Evolutionary conservation across 768 basidiomycete genomes (phyloP).

Genomic region (Plicaturopsis crispa): DNA sequence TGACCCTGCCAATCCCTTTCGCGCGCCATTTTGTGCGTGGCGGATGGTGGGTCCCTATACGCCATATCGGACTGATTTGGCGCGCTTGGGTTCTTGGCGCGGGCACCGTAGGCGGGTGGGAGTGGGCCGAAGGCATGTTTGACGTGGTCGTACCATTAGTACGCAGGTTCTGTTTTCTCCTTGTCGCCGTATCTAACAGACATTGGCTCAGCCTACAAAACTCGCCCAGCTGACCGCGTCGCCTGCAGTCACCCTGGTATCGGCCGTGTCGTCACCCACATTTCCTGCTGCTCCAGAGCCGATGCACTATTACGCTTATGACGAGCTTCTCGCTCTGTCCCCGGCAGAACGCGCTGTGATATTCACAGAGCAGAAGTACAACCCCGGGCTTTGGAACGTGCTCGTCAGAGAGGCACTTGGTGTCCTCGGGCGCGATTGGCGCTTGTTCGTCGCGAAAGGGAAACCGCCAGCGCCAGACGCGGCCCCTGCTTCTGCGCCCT

Average conservation of each 20-base stretch:
- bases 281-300: conserved; percentile 9
- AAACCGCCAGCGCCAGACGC: conserved; percentile 21
- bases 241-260: conserved; percentile 43
- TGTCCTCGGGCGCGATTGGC: conserved; percentile 62
- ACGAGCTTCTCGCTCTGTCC: conserved; percentile 50
- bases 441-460: conserved; percentile 55
- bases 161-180: conserved; percentile 6
- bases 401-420: conserved; percentile 53
- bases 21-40: conserved; percentile 24
- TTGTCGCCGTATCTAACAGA: neutral
- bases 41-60: conserved; percentile 31
- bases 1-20: conserved; percentile 45
- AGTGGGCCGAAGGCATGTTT: conserved; percentile 53
- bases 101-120: conserved; percentile 53
- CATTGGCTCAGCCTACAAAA: neutral
- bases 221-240: conserved; percentile 38
- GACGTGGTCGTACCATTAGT: conserved; percentile 55
- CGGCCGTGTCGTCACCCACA: conserved; percentile 48
- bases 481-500: conserved; percentile 10
- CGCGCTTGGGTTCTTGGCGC: conserved; percentile 44
- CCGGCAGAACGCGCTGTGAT: conserved; percentile 42
- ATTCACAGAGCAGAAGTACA: conserved; percentile 64
- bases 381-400: conserved; percentile 55
- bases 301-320: conserved; percentile 61
- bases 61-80: conserved; percentile 34